A percentile compares a stretch with the other conserved stretches of the same genome.
Evolutionary conservation across 352 stramenopile genomes (phyloP).

Genomic region (Globisporangium splendens): DNA sequence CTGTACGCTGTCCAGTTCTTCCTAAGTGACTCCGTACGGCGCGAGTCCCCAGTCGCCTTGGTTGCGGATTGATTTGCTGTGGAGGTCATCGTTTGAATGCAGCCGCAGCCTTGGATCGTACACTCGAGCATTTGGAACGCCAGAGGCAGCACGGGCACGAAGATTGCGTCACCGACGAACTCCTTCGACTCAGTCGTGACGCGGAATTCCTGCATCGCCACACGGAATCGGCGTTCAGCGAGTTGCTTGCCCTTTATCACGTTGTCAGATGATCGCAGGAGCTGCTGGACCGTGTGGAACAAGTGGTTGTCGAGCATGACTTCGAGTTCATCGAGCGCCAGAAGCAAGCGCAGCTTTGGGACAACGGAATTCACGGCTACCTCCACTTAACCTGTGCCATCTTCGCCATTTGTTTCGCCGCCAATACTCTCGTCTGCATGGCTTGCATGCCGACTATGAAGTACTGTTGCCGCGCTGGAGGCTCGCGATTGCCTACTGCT

Average conservation of each 20-base stretch:
- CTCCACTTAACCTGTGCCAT: background rate
- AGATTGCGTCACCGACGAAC: constrained; percentile 56
- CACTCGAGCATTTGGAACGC: constrained; percentile 77
- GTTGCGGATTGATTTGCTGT: background rate
- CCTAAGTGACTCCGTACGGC: too few species aligned
- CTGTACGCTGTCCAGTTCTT: too few species aligned
- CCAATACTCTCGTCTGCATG: background rate
- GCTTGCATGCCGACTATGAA: background rate
- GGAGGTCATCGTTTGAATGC: constrained; percentile 18
- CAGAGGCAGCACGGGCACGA: constrained; percentile 57
- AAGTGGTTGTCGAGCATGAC: constrained; percentile 36
- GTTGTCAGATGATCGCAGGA: constrained; percentile 13
- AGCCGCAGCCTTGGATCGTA: constrained; percentile 53
- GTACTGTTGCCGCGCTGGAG: background rate
- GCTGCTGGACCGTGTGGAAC: constrained; percentile 30
- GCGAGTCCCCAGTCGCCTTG: background rate
- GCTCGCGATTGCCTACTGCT: background rate
- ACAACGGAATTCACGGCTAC: constrained; percentile 18
- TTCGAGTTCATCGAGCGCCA: constrained; percentile 52
- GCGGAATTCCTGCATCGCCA: constrained; percentile 29
- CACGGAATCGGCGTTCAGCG: constrained; percentile 20
- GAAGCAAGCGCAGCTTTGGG: constrained; percentile 29
- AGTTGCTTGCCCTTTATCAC: background rate
- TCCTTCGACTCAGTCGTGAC: constrained; percentile 66
- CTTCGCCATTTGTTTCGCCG: background rate